A percentile compares a stretch with the other conserved stretches of the same genome.
phyloP scores from a whole-genome alignment of 768 basidiomycete species.

The Gymnopilus dilepis region DNA sequence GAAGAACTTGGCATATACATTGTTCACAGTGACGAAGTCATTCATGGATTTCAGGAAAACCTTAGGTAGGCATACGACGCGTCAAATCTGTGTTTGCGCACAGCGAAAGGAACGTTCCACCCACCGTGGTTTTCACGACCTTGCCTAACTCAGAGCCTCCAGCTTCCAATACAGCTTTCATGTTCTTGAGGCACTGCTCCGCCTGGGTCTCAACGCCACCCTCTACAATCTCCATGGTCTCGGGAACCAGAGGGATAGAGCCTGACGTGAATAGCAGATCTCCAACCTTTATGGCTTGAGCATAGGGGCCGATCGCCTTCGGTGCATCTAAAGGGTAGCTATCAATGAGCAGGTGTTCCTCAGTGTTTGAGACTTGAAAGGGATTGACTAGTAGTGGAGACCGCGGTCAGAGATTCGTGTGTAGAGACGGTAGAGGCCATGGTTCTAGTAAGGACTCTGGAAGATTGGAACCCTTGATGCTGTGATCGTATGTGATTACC shows the following conservation, averaged over 20 bases:
- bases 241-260: conserved; percentile 82
- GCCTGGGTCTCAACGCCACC: conserved; percentile 84
- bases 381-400: conserved; percentile 48
- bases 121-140: conserved; percentile 90
- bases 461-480: conserved; percentile 7
- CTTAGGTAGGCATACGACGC: conserved; percentile 41
- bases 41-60: conserved; percentile 94
- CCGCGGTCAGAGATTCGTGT: conserved; percentile 42
- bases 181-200: conserved; percentile 83
- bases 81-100: neutral
- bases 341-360: neutral
- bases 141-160: conserved; percentile 78
- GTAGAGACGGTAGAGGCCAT: conserved; percentile 44
- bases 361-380: neutral
- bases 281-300: conserved; percentile 83
- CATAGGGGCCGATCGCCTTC: conserved; percentile 85
- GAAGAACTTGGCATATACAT: conserved; percentile 83
- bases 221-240: conserved; percentile 68
- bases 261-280: conserved; percentile 91
- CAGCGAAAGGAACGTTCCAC: conserved; percentile 47
- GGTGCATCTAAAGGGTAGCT: conserved; percentile 62
- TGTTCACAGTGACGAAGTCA: conserved; percentile 86
- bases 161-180: conserved; percentile 82
- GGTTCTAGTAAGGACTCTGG: conserved; percentile 15
- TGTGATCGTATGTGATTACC: conserved; percentile 11